Percentiles rank a stretch among this genome's conserved stretches.
Evolutionary conservation across 2,329 filamentous ascomycete genomes (phyloP).

Genomic region (Pseudogymnoascus sp.): DNA sequence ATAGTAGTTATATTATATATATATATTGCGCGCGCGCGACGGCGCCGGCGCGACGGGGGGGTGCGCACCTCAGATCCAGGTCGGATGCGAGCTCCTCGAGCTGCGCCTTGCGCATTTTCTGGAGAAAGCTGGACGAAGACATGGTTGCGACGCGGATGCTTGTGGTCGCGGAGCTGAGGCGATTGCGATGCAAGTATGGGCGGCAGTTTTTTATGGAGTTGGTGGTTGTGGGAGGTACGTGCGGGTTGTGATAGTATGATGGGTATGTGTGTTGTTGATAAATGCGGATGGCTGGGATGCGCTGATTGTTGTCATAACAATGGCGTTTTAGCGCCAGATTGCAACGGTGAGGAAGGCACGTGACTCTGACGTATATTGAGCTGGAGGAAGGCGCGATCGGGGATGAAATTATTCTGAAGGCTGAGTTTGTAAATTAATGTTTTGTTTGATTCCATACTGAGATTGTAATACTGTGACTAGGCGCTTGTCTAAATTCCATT

Average conservation of each 20-base stretch:
- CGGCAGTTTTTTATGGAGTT: constrained; percentile 11
- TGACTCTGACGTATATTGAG: neutral
- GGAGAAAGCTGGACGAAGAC: constrained; percentile 65
- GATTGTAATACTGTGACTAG: neutral
- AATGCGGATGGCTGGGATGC: constrained; percentile 5
- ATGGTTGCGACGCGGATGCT: constrained; percentile 39
- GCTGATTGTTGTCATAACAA: constrained; percentile 9
- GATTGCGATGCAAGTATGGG: constrained; percentile 23
- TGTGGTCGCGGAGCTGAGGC: constrained; percentile 40
- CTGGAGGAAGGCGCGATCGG: neutral
- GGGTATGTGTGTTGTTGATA: constrained; percentile 8
- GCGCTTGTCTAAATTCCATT: neutral
- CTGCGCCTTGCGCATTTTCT: constrained; percentile 73
- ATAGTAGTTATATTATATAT: neutral
- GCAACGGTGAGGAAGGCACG: neutral
- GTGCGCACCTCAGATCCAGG: constrained; percentile 48
- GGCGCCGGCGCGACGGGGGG: neutral
- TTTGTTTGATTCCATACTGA: neutral
- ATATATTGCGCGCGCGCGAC: constrained; percentile 4
- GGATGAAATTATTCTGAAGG: neutral
- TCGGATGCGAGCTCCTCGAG: constrained; percentile 65
- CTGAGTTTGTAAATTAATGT: neutral
- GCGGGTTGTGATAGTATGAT: constrained; percentile 6
- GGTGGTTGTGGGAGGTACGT: constrained; percentile 23
- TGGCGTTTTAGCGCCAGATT: constrained; percentile 6